Percentiles rank a stretch among this genome's conserved stretches.
Evolutionary conservation across 805 yeast genomes (phyloP).

Genomic region (Lachancea nothofagi): DNA sequence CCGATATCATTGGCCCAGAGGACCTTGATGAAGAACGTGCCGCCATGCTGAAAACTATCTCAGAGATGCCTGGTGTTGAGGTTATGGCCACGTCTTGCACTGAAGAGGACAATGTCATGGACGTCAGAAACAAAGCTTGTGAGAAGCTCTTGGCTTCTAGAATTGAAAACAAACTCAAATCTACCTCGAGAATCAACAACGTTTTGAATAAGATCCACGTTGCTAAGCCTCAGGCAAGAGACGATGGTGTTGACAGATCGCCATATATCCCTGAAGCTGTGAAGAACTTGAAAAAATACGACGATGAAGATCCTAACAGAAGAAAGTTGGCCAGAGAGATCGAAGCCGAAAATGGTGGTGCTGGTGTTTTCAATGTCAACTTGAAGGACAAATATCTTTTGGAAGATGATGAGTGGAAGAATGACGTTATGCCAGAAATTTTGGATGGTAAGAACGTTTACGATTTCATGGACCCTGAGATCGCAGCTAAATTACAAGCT

Average conservation of each 20-base stretch:
- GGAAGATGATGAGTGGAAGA: conserved; percentile 97
- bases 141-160: conserved; percentile 92
- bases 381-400: conserved; percentile 85
- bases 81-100: conserved; percentile 90
- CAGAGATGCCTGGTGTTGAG: conserved; percentile 74
- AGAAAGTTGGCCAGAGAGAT: conserved; percentile 78
- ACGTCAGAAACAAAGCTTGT: conserved; percentile 93
- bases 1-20: conserved; percentile 81
- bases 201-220: conserved; percentile 95
- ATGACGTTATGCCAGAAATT: conserved; percentile 94
- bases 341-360: conserved; percentile 95
- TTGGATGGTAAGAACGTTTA: conserved; percentile 94
- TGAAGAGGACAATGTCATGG: conserved; percentile 92
- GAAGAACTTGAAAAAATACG: conserved; percentile 57
- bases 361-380: conserved; percentile 94
- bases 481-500: conserved; percentile 86
- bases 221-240: conserved; percentile 83
- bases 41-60: conserved; percentile 60
- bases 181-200: conserved; percentile 79
- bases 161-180: conserved; percentile 93
- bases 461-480: conserved; percentile 95
- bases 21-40: conserved; percentile 76
- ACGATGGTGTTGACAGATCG: conserved; percentile 64
- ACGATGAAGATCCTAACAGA: conserved; percentile 74
- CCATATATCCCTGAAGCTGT: conserved; percentile 80